Percentiles rank a stretch among this genome's conserved stretches.
Conservation (phyloP, 495 filamentous ascomycete species). For the Lophiotrema nucula region DNA sequence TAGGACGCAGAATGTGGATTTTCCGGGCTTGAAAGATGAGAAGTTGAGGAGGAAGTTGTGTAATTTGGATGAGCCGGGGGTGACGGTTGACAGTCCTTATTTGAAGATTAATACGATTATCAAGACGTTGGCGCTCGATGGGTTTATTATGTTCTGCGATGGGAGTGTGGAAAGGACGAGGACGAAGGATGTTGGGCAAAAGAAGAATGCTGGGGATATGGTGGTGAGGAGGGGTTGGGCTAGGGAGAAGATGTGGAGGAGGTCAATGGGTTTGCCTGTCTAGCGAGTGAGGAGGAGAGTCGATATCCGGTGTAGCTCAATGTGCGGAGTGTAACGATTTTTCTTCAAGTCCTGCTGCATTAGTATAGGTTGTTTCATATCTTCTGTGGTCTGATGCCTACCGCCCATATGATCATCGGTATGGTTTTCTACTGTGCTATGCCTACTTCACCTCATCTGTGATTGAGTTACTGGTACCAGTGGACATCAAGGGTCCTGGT, state of each 20-base stretch:
- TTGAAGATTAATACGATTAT: conserved; percentile 28
- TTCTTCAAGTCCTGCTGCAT: too few relatives aligned
- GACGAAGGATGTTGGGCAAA: conserved; percentile 20
- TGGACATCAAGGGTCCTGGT: too few relatives aligned
- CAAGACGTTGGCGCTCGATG: conserved; percentile 24
- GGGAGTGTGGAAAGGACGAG: conserved; percentile 19
- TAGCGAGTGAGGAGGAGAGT: too few relatives aligned
- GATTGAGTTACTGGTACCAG: too few relatives aligned
- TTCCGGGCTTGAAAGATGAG: conserved; percentile 21
- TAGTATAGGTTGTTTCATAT: too few relatives aligned
- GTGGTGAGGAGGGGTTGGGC: conserved; percentile 13
- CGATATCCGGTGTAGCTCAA: too few relatives aligned
- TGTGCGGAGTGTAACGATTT: too few relatives aligned
- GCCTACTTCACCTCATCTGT: too few relatives aligned
- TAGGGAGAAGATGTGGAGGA: conserved; percentile 24
- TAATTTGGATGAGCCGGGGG: conserved; percentile 22
- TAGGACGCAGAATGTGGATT: conserved; percentile 14
- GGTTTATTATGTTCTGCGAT: conserved; percentile 30
- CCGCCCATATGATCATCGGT: too few relatives aligned
- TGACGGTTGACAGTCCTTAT: conserved; percentile 18
- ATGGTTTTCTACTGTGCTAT: too few relatives aligned
- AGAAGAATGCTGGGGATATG: background rate
- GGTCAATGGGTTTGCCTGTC: too few relatives aligned
- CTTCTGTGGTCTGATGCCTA: too few relatives aligned
- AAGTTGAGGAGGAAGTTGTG: conserved; percentile 24